A percentile compares a stretch with the other conserved stretches of the same genome.
phyloP scores from a whole-genome alignment of 192 early-diverging fungal genomes.

The Coemansia sp. region DNA sequence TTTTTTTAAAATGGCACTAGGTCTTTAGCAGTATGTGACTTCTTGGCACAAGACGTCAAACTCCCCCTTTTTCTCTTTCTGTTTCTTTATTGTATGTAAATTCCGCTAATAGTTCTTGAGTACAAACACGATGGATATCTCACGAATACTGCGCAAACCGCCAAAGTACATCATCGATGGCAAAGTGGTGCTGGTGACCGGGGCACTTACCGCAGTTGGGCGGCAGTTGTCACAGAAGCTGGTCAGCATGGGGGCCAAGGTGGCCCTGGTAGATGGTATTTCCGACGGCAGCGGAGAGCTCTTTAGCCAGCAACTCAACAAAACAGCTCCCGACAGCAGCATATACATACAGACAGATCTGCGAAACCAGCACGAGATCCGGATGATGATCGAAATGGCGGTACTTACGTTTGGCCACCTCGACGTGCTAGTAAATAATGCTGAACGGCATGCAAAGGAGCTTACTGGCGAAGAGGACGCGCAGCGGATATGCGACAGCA shows the following conservation, averaged over 20 bases:
- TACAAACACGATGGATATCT: slow-evolving; percentile 1
- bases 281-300: not conserved
- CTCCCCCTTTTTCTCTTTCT: not conserved
- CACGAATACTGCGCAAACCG: slow-evolving; percentile 6
- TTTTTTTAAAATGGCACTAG: not conserved
- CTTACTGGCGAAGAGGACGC: slow-evolving; percentile 20
- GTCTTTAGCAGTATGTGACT: too few relatives aligned
- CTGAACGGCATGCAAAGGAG: slow-evolving; percentile 23
- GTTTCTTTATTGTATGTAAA: too few relatives aligned
- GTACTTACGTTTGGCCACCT: slow-evolving; percentile 19
- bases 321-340: not conserved
- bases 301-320: slow-evolving; percentile 7
- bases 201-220: slow-evolving; percentile 40
- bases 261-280: slow-evolving; percentile 31
- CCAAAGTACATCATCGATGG: slow-evolving; percentile 1
- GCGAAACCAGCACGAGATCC: slow-evolving; percentile 10
- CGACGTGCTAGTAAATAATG: slow-evolving; percentile 45
- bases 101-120: too few relatives aligned
- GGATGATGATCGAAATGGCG: slow-evolving; percentile 15
- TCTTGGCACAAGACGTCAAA: too few relatives aligned
- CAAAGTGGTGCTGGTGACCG: slow-evolving; percentile 38
- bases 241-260: slow-evolving; percentile 12
- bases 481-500: slow-evolving; percentile 20
- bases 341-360: slow-evolving; percentile 26
- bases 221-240: slow-evolving; percentile 18